A percentile compares a stretch with the other conserved stretches of the same genome.
phyloP scores from a whole-genome alignment of 2,329 filamentous ascomycete genomes.

The Esteya vermicola region DNA sequence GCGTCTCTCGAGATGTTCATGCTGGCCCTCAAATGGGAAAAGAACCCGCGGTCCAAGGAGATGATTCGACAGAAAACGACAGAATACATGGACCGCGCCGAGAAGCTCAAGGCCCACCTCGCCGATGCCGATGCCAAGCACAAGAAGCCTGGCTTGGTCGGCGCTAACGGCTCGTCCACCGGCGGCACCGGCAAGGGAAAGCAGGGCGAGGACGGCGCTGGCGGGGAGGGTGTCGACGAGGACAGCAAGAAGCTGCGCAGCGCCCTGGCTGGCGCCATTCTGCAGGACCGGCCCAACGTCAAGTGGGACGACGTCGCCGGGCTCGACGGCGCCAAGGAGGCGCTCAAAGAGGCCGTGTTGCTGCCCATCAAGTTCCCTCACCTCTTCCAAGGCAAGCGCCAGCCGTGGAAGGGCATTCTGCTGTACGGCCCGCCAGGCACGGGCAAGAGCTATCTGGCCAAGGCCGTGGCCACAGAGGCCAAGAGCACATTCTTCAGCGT shows the following conservation, averaged over 20 bases:
- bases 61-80: constrained; percentile 91
- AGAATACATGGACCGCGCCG: constrained; percentile 97
- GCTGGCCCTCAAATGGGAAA: constrained; percentile 98
- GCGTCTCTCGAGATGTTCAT: constrained; percentile 94
- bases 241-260: constrained; percentile 92
- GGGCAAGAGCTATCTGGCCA: constrained; percentile 93
- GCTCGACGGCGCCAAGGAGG: constrained; percentile 86
- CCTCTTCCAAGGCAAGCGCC: constrained; percentile 86
- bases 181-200: constrained; percentile 49
- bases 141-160: constrained; percentile 58
- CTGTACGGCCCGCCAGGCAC: constrained; percentile 93
- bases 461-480: constrained; percentile 93
- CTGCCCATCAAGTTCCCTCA: constrained; percentile 97
- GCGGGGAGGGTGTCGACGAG: constrained; percentile 59
- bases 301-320: constrained; percentile 98
- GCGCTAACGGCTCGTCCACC: constrained; percentile 53
- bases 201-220: constrained; percentile 25
- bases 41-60: constrained; percentile 92
- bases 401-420: constrained; percentile 97
- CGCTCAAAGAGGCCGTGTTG: constrained; percentile 93
- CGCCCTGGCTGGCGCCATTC: constrained; percentile 78
- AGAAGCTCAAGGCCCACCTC: constrained; percentile 91
- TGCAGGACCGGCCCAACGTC: constrained; percentile 91
- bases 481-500: constrained; percentile 99
- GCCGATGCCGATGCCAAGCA: constrained; percentile 56